phyloP scores from a whole-genome alignment of 176 grass and related monocot genomes.

The Hsuehochloa calcarea region DNA sequence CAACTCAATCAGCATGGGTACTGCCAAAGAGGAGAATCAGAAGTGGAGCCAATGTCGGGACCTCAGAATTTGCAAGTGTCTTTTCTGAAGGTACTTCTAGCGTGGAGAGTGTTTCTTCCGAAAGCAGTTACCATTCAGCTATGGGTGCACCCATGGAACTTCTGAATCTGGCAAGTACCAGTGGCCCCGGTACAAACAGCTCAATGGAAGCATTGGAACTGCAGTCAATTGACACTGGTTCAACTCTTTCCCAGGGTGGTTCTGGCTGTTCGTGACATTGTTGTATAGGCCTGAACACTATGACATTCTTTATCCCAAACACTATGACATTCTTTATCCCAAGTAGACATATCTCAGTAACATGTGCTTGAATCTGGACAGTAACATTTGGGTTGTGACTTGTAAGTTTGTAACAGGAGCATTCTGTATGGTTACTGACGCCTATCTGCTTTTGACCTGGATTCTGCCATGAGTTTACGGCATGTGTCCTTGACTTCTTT shows the following conservation, averaged over 20 bases:
- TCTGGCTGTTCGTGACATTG: neutral
- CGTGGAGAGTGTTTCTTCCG: neutral
- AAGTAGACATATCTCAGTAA: neutral
- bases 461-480: neutral
- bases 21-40: neutral
- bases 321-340: slow-evolving; percentile 32
- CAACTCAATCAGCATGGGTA: neutral
- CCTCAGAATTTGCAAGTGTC: neutral
- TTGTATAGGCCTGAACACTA: slow-evolving; percentile 30
- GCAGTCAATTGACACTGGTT: neutral
- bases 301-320: slow-evolving; percentile 29
- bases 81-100: neutral
- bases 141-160: neutral
- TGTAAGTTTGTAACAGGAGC: neutral
- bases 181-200: neutral
- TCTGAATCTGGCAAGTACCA: neutral
- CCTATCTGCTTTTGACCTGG: neutral
- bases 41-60: neutral
- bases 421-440: neutral
- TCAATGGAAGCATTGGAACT: neutral
- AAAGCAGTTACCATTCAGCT: neutral
- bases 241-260: neutral
- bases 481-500: neutral
- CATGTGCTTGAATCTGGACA: neutral
- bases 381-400: neutral